Evolutionary conservation across 2,329 filamentous ascomycete genomes (phyloP).

Genomic region (Ilyonectria mors-panacis): DNA sequence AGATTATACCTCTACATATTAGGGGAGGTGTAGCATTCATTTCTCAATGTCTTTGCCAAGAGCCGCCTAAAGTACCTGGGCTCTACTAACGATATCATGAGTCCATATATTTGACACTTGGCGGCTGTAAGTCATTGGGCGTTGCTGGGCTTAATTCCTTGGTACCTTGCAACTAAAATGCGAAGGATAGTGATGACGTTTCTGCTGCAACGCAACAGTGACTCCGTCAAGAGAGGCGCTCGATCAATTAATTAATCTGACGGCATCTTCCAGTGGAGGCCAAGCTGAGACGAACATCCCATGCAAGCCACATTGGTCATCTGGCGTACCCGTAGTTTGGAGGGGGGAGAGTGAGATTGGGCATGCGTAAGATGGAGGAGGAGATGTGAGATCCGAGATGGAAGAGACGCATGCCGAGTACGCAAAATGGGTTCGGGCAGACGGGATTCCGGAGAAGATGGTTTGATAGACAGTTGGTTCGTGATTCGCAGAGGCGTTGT

Average conservation of each 20-base stretch:
- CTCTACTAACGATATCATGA: no score
- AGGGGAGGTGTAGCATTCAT: no score
- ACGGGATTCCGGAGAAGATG: not conserved
- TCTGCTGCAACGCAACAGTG: not conserved
- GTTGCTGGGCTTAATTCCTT: not conserved
- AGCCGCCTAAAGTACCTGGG: no score
- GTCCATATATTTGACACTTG: no score
- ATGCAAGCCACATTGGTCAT: conserved; percentile 5
- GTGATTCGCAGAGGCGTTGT: not conserved
- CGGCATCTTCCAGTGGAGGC: not conserved
- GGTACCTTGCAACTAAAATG: not conserved
- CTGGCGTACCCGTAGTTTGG: not conserved
- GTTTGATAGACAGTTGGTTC: not conserved
- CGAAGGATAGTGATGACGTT: not conserved
- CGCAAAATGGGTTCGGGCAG: not conserved
- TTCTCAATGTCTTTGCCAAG: no score
- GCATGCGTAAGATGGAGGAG: not conserved
- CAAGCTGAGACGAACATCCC: not conserved
- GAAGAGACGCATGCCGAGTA: not conserved
- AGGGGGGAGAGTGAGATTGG: not conserved
- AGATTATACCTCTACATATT: no score
- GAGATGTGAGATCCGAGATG: conserved; percentile 2
- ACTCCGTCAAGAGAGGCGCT: not conserved
- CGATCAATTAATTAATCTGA: not conserved
- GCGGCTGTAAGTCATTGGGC: not conserved